These are phyloP conservation scores for Candida maesae DNA, from an alignment of 805 yeast species.

Conservation along the genomic window DNA sequence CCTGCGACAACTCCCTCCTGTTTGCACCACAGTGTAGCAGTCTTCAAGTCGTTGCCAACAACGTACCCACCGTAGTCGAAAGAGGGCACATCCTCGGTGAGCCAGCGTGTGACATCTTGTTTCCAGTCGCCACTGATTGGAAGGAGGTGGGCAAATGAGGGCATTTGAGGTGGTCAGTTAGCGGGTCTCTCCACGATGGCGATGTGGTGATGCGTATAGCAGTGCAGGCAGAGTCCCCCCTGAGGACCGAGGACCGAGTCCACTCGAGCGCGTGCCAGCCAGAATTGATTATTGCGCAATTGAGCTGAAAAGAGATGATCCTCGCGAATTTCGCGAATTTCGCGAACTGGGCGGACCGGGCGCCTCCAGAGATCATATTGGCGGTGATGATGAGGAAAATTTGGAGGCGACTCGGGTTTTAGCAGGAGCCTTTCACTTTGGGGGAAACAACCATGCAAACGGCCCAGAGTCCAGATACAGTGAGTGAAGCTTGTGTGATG, in stretches of 20 bases:
- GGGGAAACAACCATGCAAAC: conserved; percentile 2
- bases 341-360: too few species aligned
- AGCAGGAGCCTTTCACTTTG: neutral
- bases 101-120: conserved; percentile 66
- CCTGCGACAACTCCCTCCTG: conserved; percentile 79
- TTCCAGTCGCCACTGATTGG: conserved; percentile 84
- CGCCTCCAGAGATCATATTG: neutral
- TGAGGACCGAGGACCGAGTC: too few species aligned
- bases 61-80: conserved; percentile 95
- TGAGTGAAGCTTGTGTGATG: conserved; percentile 14
- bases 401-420: neutral
- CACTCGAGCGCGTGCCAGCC: neutral
- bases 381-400: neutral
- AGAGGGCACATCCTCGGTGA: conserved; percentile 86
- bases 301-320: too few species aligned
- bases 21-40: conserved; percentile 80
- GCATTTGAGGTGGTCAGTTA: neutral
- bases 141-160: conserved; percentile 46
- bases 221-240: too few species aligned
- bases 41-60: conserved; percentile 71
- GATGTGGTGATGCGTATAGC: too few species aligned
- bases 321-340: conserved; percentile 1
- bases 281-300: too few species aligned
- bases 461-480: too few species aligned
- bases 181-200: too few species aligned